These are phyloP conservation scores for Cercospora brassicicola DNA, from an alignment of 2,329 filamentous ascomycete species.

Conservation along the genomic window DNA sequence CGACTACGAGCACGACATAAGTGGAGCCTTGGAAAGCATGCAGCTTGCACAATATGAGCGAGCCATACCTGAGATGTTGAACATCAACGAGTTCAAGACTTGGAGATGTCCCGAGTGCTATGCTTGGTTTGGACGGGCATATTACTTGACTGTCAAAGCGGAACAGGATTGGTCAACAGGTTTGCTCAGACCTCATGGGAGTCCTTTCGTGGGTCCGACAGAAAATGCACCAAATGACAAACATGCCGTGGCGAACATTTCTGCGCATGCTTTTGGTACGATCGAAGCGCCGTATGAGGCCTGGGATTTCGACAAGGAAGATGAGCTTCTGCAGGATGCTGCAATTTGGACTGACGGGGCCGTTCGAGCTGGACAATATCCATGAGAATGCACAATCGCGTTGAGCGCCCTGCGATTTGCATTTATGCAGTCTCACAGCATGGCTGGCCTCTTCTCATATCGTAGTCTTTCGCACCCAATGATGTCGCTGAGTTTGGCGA, in stretches of 20 bases:
- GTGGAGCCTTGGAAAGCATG: background rate
- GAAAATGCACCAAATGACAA: background rate
- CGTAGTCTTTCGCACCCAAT: background rate
- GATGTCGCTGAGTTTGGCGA: background rate
- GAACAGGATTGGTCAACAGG: conserved; percentile 3
- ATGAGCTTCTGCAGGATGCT: background rate
- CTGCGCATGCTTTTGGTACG: background rate
- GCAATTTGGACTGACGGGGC: background rate
- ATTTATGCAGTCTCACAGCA: background rate
- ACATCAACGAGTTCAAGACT: background rate
- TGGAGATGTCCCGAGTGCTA: conserved; percentile 7
- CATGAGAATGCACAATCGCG: background rate
- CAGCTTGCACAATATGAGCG: background rate
- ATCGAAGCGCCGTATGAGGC: background rate
- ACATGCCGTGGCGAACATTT: background rate
- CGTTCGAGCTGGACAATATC: background rate
- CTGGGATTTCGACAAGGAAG: background rate
- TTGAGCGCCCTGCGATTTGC: background rate
- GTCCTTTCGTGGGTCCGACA: background rate
- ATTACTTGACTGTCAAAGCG: background rate
- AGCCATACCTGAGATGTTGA: background rate
- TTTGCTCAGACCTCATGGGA: background rate
- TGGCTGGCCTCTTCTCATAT: background rate
- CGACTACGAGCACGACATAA: conserved; percentile 3
- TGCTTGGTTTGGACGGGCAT: conserved; percentile 1